Base-by-base conservation (phyloP, 139 green algal species). In the Volvox reticuliferus region DNA sequence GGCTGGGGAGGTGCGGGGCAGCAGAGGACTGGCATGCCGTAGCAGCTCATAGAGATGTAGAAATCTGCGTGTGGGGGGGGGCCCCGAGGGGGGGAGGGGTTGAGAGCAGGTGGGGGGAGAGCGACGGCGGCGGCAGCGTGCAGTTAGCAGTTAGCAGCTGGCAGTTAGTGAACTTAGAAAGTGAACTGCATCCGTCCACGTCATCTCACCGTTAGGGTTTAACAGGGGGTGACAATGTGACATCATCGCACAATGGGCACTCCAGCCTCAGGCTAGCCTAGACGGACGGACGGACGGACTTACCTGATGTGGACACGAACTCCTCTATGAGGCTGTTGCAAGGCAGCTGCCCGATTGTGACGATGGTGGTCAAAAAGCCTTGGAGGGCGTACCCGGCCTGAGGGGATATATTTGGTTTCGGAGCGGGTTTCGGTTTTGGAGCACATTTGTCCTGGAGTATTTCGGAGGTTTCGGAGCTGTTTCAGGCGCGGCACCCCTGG, bases 321-420 rank as follows among this genome's bases (percentile, higher is more conserved):
- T 50, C 68, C 18, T 87, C 81, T 21, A 87, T 62, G 16, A 32
- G 19, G 63, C 82, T 88, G 82, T 88, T 88, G 82, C 82, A 88
- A 0, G 82, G 61, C 63, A 88, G 82, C n/a, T 63, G 63, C 1
- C 82, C 82, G 12, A 88, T 2, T 6, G 33, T 24, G 18, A 88
- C 50, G 62, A 79, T 63, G 62, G 63, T 65, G 12, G 26, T 36
- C 33, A 78, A 32, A 33, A 79, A 36, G 16, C 71, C 28, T 18
- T n/a, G 33, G 14, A 79, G 32, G 33, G 76, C 76, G 76, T 67
- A 44, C 32, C 65, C 65, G 65, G 65, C 65, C 65, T 73, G 65
- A 55, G 65, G 16, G 65, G 65, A 73, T 28, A 73, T 9, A 55
- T n/a, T n/a, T 55, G 44, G 44, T 55, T 55, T 55, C 44, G 44